Percentiles rank a stretch among this genome's conserved stretches.
Conservation (phyloP, 2,329 filamentous ascomycete species). For the Fusarium piperis region DNA sequence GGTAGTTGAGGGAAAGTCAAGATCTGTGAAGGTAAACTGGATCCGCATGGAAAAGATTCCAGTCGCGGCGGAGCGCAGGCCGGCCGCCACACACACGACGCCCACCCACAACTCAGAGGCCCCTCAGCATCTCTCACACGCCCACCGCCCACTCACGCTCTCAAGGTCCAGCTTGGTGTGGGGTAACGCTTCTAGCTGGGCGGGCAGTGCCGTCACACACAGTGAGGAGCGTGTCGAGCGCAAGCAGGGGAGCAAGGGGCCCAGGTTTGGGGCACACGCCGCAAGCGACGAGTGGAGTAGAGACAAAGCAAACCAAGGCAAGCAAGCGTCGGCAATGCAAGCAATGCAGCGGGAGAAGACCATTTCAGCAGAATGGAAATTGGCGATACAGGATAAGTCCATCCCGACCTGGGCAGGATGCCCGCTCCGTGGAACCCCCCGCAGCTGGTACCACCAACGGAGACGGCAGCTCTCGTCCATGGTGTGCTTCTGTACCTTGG, state of each 20-base stretch:
- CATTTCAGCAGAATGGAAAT: slow-evolving; percentile 7
- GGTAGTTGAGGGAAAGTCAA: slow-evolving; percentile 34
- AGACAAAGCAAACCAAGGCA: slow-evolving; percentile 30
- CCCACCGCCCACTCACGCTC: slow-evolving; percentile 39
- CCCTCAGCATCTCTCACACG: slow-evolving; percentile 32
- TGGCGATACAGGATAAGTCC: slow-evolving; percentile 7
- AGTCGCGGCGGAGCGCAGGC: slow-evolving; percentile 37
- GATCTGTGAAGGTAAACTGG: slow-evolving; percentile 35
- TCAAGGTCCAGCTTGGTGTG: slow-evolving; percentile 41
- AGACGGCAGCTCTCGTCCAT: slow-evolving; percentile 12
- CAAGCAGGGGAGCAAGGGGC: slow-evolving; percentile 26
- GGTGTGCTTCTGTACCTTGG: slow-evolving; percentile 33
- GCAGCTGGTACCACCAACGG: slow-evolving; percentile 1
- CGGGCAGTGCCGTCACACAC: slow-evolving; percentile 45
- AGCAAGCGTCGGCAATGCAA: slow-evolving; percentile 38
- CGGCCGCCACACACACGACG: slow-evolving; percentile 42
- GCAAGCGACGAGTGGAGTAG: slow-evolving; percentile 22
- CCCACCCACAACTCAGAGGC: slow-evolving; percentile 32
- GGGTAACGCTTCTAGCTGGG: slow-evolving; percentile 42
- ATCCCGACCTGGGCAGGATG: slow-evolving; percentile 3
- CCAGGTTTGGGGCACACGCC: slow-evolving; percentile 17
- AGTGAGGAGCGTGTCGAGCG: slow-evolving; percentile 34
- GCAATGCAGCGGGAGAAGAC: slow-evolving; percentile 25
- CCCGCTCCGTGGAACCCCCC: background rate
- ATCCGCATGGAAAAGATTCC: slow-evolving; percentile 45